Evolutionary conservation across 768 basidiomycete genomes (phyloP).

Genomic region (Rhodocollybia butyracea): DNA sequence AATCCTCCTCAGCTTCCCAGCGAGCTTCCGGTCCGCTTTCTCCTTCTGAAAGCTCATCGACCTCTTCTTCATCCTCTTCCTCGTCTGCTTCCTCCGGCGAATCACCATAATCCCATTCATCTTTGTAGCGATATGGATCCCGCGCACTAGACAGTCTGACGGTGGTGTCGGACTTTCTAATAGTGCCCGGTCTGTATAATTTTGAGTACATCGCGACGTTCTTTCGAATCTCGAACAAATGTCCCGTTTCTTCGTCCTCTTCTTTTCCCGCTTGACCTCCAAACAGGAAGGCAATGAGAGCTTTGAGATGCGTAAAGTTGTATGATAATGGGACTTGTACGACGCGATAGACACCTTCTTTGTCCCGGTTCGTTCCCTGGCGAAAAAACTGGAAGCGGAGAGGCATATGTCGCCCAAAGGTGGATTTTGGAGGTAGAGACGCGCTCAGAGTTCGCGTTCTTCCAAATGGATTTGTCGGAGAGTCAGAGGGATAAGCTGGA

Average conservation of each 20-base stretch:
- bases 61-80: conserved; percentile 37
- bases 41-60: conserved; percentile 23
- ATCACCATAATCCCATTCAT: conserved; percentile 23
- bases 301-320: conserved; percentile 62
- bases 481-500: conserved; percentile 54
- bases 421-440: conserved; percentile 28
- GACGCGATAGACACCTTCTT: conserved; percentile 58
- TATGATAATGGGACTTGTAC: conserved; percentile 71
- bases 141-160: conserved; percentile 49
- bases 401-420: conserved; percentile 58
- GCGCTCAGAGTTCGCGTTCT: conserved; percentile 41
- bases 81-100: conserved; percentile 25
- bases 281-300: conserved; percentile 62
- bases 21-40: conserved; percentile 44
- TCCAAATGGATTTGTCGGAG: conserved; percentile 70
- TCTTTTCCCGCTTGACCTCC: conserved; percentile 22
- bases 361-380: conserved; percentile 16
- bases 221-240: conserved; percentile 61
- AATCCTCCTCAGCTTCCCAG: conserved; percentile 72
- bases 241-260: conserved; percentile 33
- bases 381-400: conserved; percentile 62
- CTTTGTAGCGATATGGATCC: conserved; percentile 48
- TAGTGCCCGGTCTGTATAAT: conserved; percentile 46
- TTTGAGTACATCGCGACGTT: conserved; percentile 37
- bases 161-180: conserved; percentile 46